Percentiles rank a stretch among this genome's conserved stretches.
Evolutionary conservation across 2,329 filamentous ascomycete genomes (phyloP).

Genomic region (Akanthomyces lecanii): DNA sequence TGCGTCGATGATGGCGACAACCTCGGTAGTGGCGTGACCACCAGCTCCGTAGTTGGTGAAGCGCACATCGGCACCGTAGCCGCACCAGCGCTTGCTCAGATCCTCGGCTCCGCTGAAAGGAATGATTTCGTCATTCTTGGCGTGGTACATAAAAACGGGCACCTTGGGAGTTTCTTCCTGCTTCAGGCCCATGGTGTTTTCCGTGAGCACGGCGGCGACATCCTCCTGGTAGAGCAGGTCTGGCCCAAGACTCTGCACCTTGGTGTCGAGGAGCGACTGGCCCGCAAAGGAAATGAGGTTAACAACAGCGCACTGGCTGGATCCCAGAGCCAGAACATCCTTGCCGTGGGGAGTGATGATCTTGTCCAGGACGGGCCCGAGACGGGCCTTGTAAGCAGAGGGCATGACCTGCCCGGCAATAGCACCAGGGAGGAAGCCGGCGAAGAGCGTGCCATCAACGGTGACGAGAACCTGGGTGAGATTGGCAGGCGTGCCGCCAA

Average conservation of each 20-base stretch:
- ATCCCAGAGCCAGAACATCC: background rate
- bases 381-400: constrained; percentile 11
- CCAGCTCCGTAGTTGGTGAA: constrained; percentile 11
- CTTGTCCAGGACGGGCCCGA: constrained; percentile 9
- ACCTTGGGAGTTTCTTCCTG: constrained; percentile 15
- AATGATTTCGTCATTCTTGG: constrained; percentile 16
- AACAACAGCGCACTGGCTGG: constrained; percentile 9
- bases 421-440: constrained; percentile 12
- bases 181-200: constrained; percentile 11
- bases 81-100: constrained; percentile 13
- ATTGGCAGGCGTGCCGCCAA: constrained; percentile 16
- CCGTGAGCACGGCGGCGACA: background rate
- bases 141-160: constrained; percentile 16
- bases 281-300: constrained; percentile 8
- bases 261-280: constrained; percentile 11
- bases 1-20: background rate
- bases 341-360: constrained; percentile 7
- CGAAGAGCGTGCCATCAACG: background rate
- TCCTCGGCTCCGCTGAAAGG: background rate
- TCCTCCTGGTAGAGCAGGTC: constrained; percentile 5
- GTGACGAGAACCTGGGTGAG: constrained; percentile 4
- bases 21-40: constrained; percentile 14
- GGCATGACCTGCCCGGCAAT: constrained; percentile 30
- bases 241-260: constrained; percentile 13
- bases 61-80: constrained; percentile 10